A percentile compares a stretch with the other conserved stretches of the same genome.
Evolutionary conservation across 139 green algal species (phyloP).

Genomic region (Eudorina sp.): DNA sequence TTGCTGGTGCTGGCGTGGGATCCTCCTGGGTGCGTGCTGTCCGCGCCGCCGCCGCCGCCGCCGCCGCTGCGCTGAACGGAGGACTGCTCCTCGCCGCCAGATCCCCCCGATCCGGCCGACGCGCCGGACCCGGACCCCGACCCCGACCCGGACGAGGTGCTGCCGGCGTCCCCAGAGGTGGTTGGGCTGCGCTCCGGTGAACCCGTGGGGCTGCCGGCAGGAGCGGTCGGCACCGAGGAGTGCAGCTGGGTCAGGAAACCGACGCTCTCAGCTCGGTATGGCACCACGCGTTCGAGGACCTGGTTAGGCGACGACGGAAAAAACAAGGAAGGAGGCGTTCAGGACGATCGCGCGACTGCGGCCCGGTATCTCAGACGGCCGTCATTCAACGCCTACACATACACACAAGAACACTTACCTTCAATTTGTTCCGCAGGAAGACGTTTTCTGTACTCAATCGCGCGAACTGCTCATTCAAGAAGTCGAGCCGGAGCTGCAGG

Average conservation of each 20-base stretch:
- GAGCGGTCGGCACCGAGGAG: neutral
- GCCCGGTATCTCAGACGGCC: too few species aligned
- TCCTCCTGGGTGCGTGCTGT: too few species aligned
- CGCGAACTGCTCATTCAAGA: neutral
- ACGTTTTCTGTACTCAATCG: neutral
- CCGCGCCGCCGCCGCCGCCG: neutral
- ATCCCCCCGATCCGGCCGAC: too few species aligned
- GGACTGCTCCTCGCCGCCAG: neutral
- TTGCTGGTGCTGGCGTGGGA: neutral
- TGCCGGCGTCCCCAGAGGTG: neutral
- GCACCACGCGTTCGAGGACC: constrained; percentile 29
- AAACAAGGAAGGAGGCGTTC: too few species aligned
- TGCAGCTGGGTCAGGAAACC: neutral
- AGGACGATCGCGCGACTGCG: too few species aligned
- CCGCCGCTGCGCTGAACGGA: neutral
- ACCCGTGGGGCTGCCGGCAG: neutral
- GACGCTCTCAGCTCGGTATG: constrained; percentile 8
- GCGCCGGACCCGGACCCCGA: too few species aligned
- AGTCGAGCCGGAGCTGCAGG: neutral
- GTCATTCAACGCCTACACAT: too few species aligned
- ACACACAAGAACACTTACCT: too few species aligned
- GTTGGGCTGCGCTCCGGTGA: neutral
- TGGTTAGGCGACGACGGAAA: too few species aligned
- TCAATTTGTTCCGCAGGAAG: constrained; percentile 25
- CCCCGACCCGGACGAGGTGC: neutral